Evolutionary conservation across 306 rosid genomes (phyloP).

Genomic region (Hylodesmum podocarpum): DNA sequence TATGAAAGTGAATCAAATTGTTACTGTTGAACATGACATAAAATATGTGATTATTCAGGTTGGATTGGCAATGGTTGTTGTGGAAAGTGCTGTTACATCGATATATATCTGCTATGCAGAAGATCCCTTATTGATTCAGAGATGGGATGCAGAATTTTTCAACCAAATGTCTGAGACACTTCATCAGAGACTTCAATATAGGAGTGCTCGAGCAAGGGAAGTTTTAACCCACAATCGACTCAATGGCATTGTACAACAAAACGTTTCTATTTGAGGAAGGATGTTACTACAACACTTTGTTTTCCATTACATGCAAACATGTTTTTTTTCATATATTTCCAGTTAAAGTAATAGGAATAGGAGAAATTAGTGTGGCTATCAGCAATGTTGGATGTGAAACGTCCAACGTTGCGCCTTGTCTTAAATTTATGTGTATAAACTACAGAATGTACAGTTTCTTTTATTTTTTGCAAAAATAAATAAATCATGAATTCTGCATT

Average conservation of each 20-base stretch:
- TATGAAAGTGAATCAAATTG: background rate
- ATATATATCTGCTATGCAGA: slow-evolving; percentile 97
- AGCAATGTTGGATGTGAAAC: background rate
- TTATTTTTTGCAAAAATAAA: background rate
- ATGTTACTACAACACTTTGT: background rate
- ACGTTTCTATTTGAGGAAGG: slow-evolving; percentile 15
- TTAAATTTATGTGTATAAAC: background rate
- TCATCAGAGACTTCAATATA: slow-evolving; percentile 87
- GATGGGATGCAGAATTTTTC: slow-evolving; percentile 95
- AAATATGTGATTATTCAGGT: slow-evolving; percentile 53
- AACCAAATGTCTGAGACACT: slow-evolving; percentile 89
- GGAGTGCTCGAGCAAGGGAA: slow-evolving; percentile 81
- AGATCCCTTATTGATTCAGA: slow-evolving; percentile 83
- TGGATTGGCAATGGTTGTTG: slow-evolving; percentile 95
- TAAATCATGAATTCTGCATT: too few relatives aligned
- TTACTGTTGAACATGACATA: background rate
- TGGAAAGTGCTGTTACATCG: slow-evolving; percentile 96
- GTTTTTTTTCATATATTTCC: slow-evolving; percentile 14
- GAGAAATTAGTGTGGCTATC: too few relatives aligned
- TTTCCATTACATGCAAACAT: slow-evolving; percentile 3
- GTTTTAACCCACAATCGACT: slow-evolving; percentile 54
- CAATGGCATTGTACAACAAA: slow-evolving; percentile 42
- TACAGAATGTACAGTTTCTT: slow-evolving; percentile 24
- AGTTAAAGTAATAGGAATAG: slow-evolving; percentile 5
- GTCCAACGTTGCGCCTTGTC: background rate